A percentile compares a stretch with the other conserved stretches of the same genome.
phyloP scores from a whole-genome alignment of 2,329 filamentous ascomycete genomes.

The Anisogramma anomala region DNA sequence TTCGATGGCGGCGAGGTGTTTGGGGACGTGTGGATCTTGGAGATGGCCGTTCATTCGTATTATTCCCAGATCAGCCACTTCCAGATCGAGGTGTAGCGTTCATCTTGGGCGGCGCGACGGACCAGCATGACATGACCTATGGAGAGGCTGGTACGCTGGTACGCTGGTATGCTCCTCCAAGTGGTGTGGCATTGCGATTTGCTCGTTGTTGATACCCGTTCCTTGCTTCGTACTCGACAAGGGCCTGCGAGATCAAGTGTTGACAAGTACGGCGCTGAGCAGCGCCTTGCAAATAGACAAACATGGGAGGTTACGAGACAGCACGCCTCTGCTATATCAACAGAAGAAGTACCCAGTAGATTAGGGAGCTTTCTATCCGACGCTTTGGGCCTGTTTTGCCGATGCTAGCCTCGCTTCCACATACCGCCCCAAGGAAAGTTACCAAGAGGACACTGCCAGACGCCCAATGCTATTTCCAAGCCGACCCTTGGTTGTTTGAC shows the following conservation, averaged over 20 bases:
- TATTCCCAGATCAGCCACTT: slow-evolving; percentile 66
- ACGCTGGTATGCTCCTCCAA: too few relatives aligned
- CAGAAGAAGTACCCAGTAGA: too few relatives aligned
- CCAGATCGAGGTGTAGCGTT: slow-evolving; percentile 48
- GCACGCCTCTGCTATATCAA: too few relatives aligned
- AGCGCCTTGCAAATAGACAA: too few relatives aligned
- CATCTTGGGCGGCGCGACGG: slow-evolving; percentile 3
- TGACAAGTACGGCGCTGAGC: too few relatives aligned
- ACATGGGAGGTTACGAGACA: too few relatives aligned
- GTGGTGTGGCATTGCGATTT: neutral
- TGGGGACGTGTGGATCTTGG: slow-evolving; percentile 54
- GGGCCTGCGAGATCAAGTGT: too few relatives aligned
- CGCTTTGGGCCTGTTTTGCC: too few relatives aligned
- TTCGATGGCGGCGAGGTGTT: slow-evolving; percentile 59
- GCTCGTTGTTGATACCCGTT: slow-evolving; percentile 9
- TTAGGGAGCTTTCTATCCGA: too few relatives aligned
- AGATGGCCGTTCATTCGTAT: slow-evolving; percentile 59
- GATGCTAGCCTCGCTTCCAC: too few relatives aligned
- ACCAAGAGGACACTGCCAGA: neutral
- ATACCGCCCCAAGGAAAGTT: too few relatives aligned
- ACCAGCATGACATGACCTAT: neutral
- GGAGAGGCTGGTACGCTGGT: neutral
- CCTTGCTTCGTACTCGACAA: neutral
- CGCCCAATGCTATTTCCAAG: neutral
- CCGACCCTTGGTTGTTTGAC: too few relatives aligned